These are phyloP conservation scores for Gossypium schwendimanii DNA, from an alignment of 441 rosid genomes.

Conservation along the genomic window DNA sequence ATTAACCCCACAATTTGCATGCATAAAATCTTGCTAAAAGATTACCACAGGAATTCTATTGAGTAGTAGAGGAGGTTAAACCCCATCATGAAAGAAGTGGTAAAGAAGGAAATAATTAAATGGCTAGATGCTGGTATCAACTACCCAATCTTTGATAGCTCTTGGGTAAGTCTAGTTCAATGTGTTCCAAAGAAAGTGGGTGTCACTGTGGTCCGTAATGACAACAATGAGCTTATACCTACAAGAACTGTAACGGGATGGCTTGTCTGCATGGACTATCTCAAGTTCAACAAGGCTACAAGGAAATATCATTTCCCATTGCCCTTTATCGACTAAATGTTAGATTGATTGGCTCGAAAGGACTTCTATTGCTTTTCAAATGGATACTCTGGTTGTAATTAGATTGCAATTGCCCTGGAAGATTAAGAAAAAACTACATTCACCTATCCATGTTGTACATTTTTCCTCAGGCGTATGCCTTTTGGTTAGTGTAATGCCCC, in stretches of 20 bases:
- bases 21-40: neutral
- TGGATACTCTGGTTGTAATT: too few relatives aligned
- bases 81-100: neutral
- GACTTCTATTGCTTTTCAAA: too few relatives aligned
- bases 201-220: neutral
- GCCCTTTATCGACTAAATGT: too few relatives aligned
- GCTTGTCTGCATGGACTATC: neutral
- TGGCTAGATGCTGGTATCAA: neutral
- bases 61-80: neutral
- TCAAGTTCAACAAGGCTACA: too few relatives aligned
- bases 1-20: neutral
- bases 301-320: too few relatives aligned
- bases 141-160: neutral
- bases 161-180: neutral
- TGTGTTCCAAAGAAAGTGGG: neutral
- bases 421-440: too few relatives aligned
- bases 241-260: neutral
- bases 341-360: too few relatives aligned
- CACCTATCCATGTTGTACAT: too few relatives aligned
- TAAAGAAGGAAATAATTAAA: neutral
- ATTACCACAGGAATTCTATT: neutral
- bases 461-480: too few relatives aligned
- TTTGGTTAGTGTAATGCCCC: too few relatives aligned
- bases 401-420: too few relatives aligned
- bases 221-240: neutral